These are phyloP conservation scores for Noccaea caerulescens DNA, from an alignment of 345 rosid genomes.

Conservation along the genomic window DNA sequence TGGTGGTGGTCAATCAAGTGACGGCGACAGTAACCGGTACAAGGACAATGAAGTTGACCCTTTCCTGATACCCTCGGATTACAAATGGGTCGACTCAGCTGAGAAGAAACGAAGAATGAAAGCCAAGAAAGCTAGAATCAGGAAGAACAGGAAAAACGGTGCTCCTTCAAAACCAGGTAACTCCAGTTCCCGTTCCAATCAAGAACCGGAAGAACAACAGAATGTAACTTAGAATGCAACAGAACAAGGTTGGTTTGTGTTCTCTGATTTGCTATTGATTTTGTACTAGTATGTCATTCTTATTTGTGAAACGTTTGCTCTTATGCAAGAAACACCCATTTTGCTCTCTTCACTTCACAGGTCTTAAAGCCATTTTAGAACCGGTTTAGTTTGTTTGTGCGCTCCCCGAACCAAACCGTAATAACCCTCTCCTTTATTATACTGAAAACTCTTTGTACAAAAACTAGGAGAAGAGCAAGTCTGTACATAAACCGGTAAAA, in stretches of 20 bases:
- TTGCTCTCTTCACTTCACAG: conserved; percentile 20
- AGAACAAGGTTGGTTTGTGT: conserved; percentile 34
- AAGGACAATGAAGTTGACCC: conserved; percentile 75
- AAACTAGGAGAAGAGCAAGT: conserved; percentile 13
- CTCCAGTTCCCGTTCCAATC: conserved; percentile 40
- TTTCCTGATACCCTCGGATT: conserved; percentile 74
- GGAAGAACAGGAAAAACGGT: conserved; percentile 64
- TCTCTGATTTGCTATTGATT: conserved; percentile 4
- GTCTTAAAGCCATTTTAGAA: not conserved
- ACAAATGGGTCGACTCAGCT: conserved; percentile 84
- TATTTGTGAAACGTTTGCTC: conserved; percentile 35
- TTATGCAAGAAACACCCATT: conserved; percentile 18
- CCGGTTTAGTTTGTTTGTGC: conserved; percentile 2
- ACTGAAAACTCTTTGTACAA: conserved; percentile 32
- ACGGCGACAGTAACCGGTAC: conserved; percentile 67
- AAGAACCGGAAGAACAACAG: conserved; percentile 46
- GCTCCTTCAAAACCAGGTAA: conserved; percentile 52
- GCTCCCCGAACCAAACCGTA: not conserved
- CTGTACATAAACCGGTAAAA: not conserved
- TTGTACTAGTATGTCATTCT: conserved; percentile 18
- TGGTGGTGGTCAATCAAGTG: conserved; percentile 68
- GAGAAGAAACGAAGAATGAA: conserved; percentile 88
- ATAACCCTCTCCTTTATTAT: conserved; percentile 11
- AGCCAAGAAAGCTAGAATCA: conserved; percentile 85
- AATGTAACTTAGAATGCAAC: conserved; percentile 27